Percentiles rank a stretch among this genome's conserved stretches.
Conservation (phyloP, 1,139 yeast genomes). For the Yamadazyma oceani region DNA sequence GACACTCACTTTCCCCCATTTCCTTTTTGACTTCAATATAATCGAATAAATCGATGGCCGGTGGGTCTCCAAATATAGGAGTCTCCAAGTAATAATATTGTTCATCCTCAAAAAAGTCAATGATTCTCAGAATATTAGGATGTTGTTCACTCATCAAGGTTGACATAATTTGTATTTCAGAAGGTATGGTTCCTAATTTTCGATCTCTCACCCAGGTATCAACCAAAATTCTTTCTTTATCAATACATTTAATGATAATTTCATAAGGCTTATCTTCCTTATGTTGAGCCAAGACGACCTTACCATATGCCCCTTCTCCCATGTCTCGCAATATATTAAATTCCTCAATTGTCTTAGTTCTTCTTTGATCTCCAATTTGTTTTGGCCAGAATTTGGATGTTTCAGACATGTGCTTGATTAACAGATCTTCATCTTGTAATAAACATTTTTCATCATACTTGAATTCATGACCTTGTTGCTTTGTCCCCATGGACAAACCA, state of each 20-base stretch:
- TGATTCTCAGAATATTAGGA: constrained; percentile 77
- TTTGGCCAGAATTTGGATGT: constrained; percentile 52
- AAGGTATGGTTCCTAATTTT: constrained; percentile 86
- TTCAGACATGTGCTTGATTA: constrained; percentile 33
- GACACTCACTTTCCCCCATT: constrained; percentile 76
- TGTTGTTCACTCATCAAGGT: constrained; percentile 74
- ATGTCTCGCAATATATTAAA: constrained; percentile 70
- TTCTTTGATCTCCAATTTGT: constrained; percentile 56
- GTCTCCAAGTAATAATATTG: constrained; percentile 87
- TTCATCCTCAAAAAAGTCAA: constrained; percentile 91
- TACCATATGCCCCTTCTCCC: constrained; percentile 98
- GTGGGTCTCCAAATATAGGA: constrained; percentile 83
- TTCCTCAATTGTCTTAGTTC: constrained; percentile 69
- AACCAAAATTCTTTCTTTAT: constrained; percentile 87
- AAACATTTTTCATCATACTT: constrained; percentile 29
- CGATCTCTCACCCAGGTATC: constrained; percentile 98
- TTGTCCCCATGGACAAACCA: too few relatives aligned
- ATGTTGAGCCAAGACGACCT: constrained; percentile 78
- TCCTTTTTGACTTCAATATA: constrained; percentile 79
- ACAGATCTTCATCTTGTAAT: constrained; percentile 43
- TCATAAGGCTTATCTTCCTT: constrained; percentile 60
- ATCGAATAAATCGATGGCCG: constrained; percentile 91
- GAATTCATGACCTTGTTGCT: neutral
- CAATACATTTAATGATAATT: constrained; percentile 83
- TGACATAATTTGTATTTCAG: constrained; percentile 91